Evolutionary conservation across 129 eudicot genomes (phyloP), one percentile per base, ranked within the genome.

Genomic region (Apium graveolens): DNA sequence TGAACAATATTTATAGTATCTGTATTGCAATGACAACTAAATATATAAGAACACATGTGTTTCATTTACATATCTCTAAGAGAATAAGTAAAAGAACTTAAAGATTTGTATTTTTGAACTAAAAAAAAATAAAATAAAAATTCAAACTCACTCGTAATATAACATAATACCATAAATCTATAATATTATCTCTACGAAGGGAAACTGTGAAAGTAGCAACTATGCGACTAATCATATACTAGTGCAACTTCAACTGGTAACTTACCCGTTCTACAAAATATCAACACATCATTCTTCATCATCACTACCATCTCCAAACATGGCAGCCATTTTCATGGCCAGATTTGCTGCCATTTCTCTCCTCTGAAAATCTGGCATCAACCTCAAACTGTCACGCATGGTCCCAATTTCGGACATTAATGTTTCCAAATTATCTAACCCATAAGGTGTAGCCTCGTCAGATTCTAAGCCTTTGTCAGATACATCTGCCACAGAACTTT

Each of bases 351-450:
- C 99, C 96, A 88, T 90, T 80, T 92, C 99, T 78, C 97, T 86
- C 88, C 97, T 92, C 81, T 92, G 97, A 48, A 92, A 96, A 83
- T 96, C 97, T 29, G 99, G 97, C 92, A 90, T 70, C 74, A 70
- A 37, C 86, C 99, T 90, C 81, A 92, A 80, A 78, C 87, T 87
- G 55, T 83, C 86, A 5, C 99, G 91, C 85, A 89, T 76, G 39
- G 83, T 92, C 71, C 97, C 96, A 66, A 96, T 90, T 79, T 92
- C 99, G 17, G 97, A 86, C 97, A 92, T 89, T 55, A 96, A 74
- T 77, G 79, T 89, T 76, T 96, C 97, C 90, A 96, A 81, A 82
- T 96, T 92, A 84, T 91, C 99, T 12, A 89, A 79, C 76, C 90
- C 95, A 48, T 76, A 85, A 70, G 77, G 76, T n/a, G 35, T 57